phyloP scores from a whole-genome alignment of 2,329 filamentous ascomycete genomes.

The Penicillium sclerotiorum region DNA sequence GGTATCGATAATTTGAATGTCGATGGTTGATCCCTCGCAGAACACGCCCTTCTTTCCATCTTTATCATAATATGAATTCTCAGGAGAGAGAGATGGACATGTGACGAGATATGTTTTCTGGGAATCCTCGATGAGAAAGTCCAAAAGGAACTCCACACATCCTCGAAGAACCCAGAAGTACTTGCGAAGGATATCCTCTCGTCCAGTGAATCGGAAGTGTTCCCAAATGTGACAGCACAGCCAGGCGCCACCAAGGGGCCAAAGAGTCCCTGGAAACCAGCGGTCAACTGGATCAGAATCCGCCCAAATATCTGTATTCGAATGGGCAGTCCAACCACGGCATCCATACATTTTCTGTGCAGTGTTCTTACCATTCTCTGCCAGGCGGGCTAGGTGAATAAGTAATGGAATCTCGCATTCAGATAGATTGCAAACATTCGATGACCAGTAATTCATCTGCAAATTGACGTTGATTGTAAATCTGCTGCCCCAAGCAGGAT shows the following conservation, averaged over 20 bases:
- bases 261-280: constrained; percentile 44
- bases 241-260: constrained; percentile 57
- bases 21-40: constrained; percentile 51
- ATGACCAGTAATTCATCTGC: constrained; percentile 64
- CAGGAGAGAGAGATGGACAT: constrained; percentile 32
- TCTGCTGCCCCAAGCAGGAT: constrained; percentile 56
- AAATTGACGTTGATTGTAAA: constrained; percentile 64
- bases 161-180: constrained; percentile 31
- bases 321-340: constrained; percentile 59
- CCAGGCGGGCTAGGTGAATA: constrained; percentile 42
- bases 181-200: constrained; percentile 20
- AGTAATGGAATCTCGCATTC: constrained; percentile 49
- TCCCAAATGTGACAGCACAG: constrained; percentile 64
- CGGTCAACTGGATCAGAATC: constrained; percentile 56
- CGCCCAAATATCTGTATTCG: constrained; percentile 63
- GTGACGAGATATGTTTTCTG: constrained; percentile 28
- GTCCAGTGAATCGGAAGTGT: constrained; percentile 55
- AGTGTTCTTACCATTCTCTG: constrained; percentile 50
- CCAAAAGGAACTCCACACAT: constrained; percentile 34
- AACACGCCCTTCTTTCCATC: constrained; percentile 25
- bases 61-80: constrained; percentile 31
- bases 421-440: constrained; percentile 54
- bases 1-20: constrained; percentile 48
- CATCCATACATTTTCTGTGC: constrained; percentile 58
- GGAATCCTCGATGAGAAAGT: constrained; percentile 31